Base-by-base conservation (phyloP, 2,329 filamentous ascomycete species). In the Didymella arachidicola region DNA sequence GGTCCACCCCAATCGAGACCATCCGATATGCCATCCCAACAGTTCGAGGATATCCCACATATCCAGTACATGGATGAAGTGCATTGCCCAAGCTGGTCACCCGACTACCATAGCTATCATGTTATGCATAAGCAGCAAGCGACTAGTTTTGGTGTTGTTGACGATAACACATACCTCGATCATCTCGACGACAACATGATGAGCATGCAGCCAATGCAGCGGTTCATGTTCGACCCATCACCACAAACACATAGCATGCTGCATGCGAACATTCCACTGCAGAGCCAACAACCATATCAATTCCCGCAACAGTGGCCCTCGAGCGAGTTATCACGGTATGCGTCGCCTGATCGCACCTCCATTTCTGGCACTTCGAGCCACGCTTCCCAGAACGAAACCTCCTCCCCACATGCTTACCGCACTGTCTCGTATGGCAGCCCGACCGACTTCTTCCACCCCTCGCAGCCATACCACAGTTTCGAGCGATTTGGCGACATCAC, bases 281-380 rank as follows among this genome's bases (percentile, higher is more conserved):
- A 68, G 11, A 57, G 42, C 14, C 72, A 64, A 26, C 55, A 58
- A 30, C 53, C 63, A 5, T 43, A 47, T 22, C 64, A 64, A 16
- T 70, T 66, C 46, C 60, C 70, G 39, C 58, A 54, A 22, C 61
- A 64, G 26, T 77, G 68, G 68, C 65, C 67, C 26, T 53, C 60
- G 6, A 47, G 51, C 12, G 69, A 72, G 5, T 57, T 14, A 36
- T 48, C 59, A 41, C 70, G 75, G 22, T 65, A 73, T 32, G 54
- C 53, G 26, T 78, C 76, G 29, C 75, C 76, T 14, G 76, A 76
- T 27, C 67, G 69, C 3, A 73, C 69, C 16, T 74, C 71, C 32
- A 60, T 62, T 2, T 75, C 73, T 26, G 72, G 68, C 7, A 70
- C 61, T 47, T 74, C 72, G 12, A 77, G 66, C 62, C 64, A 72